phyloP scores from a whole-genome alignment of 495 filamentous ascomycete species.

The Penicillium egyptiacum region DNA sequence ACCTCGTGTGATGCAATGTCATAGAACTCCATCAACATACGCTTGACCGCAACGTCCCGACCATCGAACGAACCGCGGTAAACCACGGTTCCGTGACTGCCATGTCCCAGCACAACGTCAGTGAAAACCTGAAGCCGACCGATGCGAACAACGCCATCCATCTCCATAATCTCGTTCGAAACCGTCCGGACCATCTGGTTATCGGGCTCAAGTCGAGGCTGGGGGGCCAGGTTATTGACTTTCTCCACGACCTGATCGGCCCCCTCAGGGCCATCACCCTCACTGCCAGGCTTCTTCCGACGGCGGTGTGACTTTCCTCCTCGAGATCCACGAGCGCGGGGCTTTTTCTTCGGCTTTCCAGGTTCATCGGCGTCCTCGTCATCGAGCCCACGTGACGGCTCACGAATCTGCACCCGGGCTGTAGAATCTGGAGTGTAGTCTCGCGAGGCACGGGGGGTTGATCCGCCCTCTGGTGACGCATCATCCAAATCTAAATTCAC shows the following conservation, averaged over 20 bases:
- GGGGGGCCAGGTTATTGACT: constrained; percentile 38
- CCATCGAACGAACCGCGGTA: constrained; percentile 86
- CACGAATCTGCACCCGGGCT: constrained; percentile 44
- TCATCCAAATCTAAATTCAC: constrained; percentile 36
- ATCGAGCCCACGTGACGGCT: constrained; percentile 41
- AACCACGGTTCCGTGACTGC: constrained; percentile 84
- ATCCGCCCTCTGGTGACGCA: constrained; percentile 23
- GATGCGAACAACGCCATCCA: constrained; percentile 61
- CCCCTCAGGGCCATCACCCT: constrained; percentile 43
- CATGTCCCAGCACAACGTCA: constrained; percentile 70
- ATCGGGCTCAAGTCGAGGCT: constrained; percentile 57
- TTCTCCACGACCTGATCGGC: constrained; percentile 46
- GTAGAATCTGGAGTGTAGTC: constrained; percentile 24
- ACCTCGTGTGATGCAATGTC: constrained; percentile 96
- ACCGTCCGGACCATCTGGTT: constrained; percentile 43
- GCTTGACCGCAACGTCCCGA: constrained; percentile 90
- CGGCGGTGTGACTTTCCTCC: constrained; percentile 77
- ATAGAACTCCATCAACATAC: constrained; percentile 92
- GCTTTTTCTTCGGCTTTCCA: constrained; percentile 73
- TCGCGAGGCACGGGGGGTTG: constrained; percentile 30
- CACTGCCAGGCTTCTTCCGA: constrained; percentile 48
- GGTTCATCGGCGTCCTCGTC: constrained; percentile 43
- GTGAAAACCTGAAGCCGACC: constrained; percentile 72
- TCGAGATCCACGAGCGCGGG: constrained; percentile 69
- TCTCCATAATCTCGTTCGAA: constrained; percentile 42